Base-by-base conservation (phyloP, 2,329 filamentous ascomycete species). In the Chrysoporthe puriensis region DNA sequence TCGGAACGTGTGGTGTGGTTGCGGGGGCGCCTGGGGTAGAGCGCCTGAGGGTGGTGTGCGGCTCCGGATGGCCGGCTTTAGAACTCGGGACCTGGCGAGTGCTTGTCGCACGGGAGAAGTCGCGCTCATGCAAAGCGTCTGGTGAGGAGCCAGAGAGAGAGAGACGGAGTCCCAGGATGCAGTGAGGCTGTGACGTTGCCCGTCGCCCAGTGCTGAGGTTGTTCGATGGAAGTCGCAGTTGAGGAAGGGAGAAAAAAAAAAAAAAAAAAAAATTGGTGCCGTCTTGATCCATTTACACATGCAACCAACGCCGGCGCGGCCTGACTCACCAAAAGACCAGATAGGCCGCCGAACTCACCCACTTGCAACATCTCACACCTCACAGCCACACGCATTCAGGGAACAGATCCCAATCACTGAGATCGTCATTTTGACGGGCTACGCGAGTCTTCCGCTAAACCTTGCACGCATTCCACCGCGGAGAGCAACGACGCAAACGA, bases 311-410 rank as follows among this genome's bases (percentile, higher is more conserved):
- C n/a, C 6, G n/a, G 44, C 50, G 6, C 54, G 54, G 54, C 54
- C 54, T 57, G 54, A 57, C 54, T 57, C 54, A 57, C 54, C 13
- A 34, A 57, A 18, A 34, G 13, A 18, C 21, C 6, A 54, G 50
- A 4, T 5, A 32, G 7, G 32, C 11, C 50, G 32, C 16, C 32
- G 21, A 16, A 13, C 21, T 54, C 50, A 54, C 26, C 26, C 5
- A 32, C 46, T 7, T 50, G 46, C 21, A 50, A n/a, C 46, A 50
- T 21, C 21, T 50, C n/a, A 40, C 36, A 9, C 36, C 9, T 21
- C 46, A 11, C 18, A 21, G n/a, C 6, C 18, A 50, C 11, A 9
- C 11, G 4, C 46, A 21, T 50, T 11, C 3, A 50, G 46, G 11
- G 44, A 8, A n/a, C 4, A 16, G 16, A 18, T 46, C 16, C 16